Evolutionary conservation across 306 rosid species (phyloP), one percentile per base, ranked within the genome.

Genomic region (Quercus cerris): DNA sequence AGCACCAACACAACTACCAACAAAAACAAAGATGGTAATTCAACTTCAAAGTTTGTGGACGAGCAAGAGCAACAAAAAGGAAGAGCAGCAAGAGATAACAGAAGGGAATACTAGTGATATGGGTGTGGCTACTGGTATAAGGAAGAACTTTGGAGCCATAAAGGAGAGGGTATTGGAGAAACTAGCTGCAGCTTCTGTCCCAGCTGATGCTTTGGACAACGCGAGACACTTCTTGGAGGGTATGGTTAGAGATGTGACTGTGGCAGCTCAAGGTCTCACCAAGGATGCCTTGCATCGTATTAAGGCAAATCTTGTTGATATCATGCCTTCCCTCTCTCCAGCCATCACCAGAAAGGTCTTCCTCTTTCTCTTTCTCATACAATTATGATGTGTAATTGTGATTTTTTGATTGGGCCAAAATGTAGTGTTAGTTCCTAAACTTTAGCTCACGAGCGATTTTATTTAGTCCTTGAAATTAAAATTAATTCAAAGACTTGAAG

Each of bases 131-230:
- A 13, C 35, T 18, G 38, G 8, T 30, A 18, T 71, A 31, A 71
- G 71, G 57, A 68, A 61, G 33, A 49, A 63, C 28, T 81, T 76
- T 57, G 72, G 27, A 9, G 73, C 8, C 28, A 35, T 81, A 17
- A 81, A 70, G 81, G 85, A 81, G 64, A 81, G 64, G 85, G 30
- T 81, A n/a, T 2, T 81, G 61, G 85, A 76, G 77, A 75, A 81
- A 73, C 49, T 81, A 54, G 56, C 14, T 30, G 20, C 27, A 2
- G 73, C 73, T 20, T 23, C 73, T 17, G 73, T 68, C 1, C 73
- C 73, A 11, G 54, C 10, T 11, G 73, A 69, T n/a, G 73, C 73
- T 69, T 69, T 69, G 17, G 73, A 69, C 55, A 69, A 38, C 73
- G 73, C 73, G 9, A 25, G 28, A 14, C 73, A 69, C 18, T 69